Percentiles rank a stretch among this genome's conserved stretches.
phyloP scores from a whole-genome alignment of 2,329 filamentous ascomycete species.

The Neospermospora avenae region DNA sequence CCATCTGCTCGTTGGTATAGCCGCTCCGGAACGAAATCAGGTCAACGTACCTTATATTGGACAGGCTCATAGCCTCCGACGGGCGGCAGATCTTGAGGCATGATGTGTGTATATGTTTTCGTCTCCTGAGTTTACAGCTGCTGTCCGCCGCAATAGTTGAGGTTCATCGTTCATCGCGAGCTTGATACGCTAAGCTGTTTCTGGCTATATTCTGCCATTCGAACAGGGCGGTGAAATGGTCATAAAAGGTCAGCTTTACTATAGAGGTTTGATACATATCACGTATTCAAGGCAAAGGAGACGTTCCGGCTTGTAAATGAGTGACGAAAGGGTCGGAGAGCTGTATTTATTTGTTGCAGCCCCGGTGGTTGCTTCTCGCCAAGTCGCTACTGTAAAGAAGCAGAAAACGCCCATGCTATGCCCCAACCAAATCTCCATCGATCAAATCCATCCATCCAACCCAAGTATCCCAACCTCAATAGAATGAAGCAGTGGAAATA shows the following conservation, averaged over 20 bases:
- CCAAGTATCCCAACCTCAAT: neutral
- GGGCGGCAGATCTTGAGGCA: constrained; percentile 98
- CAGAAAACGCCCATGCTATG: constrained; percentile 5
- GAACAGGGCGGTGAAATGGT: neutral
- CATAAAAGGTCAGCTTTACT: neutral
- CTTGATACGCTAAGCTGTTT: neutral
- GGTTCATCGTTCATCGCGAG: neutral
- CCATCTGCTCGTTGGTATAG: neutral
- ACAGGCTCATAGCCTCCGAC: constrained; percentile 90
- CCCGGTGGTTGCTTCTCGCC: neutral
- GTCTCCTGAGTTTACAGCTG: neutral
- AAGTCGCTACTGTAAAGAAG: neutral
- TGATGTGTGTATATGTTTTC: constrained; percentile 44
- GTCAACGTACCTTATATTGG: constrained; percentile 80
- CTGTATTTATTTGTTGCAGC: too few species aligned
- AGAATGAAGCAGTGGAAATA: neutral
- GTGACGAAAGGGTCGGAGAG: neutral
- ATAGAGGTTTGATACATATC: too few species aligned
- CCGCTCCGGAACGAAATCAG: neutral
- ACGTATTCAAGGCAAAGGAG: too few species aligned
- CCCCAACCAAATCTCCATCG: neutral
- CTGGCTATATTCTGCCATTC: neutral
- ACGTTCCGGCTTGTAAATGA: neutral
- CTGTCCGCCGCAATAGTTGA: neutral
- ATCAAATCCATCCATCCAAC: neutral